Evolutionary conservation across 768 basidiomycete species (phyloP), one percentile per base, ranked within the genome.

Genomic region (Rhodotorula toruloides): DNA sequence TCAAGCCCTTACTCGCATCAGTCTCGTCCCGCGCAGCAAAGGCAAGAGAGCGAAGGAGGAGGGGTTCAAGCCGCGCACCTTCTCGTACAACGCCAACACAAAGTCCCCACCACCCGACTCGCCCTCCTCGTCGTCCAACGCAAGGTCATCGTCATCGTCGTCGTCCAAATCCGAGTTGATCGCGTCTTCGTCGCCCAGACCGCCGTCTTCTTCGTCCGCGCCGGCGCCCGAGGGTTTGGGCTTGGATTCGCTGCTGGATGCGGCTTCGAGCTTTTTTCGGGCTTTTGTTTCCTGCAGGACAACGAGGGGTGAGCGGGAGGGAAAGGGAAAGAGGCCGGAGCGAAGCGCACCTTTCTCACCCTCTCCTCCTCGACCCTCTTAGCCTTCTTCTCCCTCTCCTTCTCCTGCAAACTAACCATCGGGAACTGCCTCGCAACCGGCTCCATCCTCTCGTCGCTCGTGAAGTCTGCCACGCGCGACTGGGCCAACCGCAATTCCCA

Each of bases 151-250:
- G 69, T 96, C 93, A 36, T 81, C 80, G 42, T 82, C 81, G 76
- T 97, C 93, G 79, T 99, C 96, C 50, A 99, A 79, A 75, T 99
- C 96, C 61, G 91, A 94, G 74, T 93, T 94, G 77, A 99, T 98
- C 22, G 87, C 88, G 75, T 99, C 94, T 37, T 78, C 57, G 76
- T 72, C 67, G 75, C n/a, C n/a, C n/a, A n/a, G n/a, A n/a, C n/a
- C n/a, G n/a, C n/a, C n/a, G n/a, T n/a, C n/a, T n/a, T n/a, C n/a
- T n/a, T 72, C 79, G 25, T 57, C 61, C n/a, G 25, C 46, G 32
- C 31, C 49, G 11, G 9, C 61, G 16, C 47, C 54, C 22, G 61
- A 61, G 46, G 53, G 57, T 47, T 59, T 54, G 47, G 47, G 31
- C 46, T 55, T 58, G 48, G 14, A 34, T 36, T 29, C 19, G 61